phyloP scores from a whole-genome alignment of 495 filamentous ascomycete genomes.

The Penicillium taxi region DNA sequence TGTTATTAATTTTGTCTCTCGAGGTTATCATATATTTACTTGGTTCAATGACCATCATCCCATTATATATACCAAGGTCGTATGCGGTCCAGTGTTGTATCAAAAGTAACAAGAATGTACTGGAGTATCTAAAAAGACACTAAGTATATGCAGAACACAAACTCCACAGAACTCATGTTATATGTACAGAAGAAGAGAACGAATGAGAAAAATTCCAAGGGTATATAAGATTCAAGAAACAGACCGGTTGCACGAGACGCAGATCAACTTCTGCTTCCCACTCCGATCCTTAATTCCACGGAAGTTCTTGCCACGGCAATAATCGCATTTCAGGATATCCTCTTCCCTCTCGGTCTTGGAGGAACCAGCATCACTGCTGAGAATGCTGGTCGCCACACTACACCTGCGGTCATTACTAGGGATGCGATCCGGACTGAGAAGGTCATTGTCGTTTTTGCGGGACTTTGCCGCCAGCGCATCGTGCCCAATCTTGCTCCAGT shows the following conservation, averaged over 20 bases:
- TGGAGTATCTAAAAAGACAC: too few relatives aligned
- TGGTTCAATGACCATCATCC: too few relatives aligned
- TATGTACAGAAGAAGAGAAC: too few relatives aligned
- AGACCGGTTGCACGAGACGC: slow-evolving; percentile 39
- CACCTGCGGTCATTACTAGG: slow-evolving; percentile 22
- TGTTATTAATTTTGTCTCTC: too few relatives aligned
- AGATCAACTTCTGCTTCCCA: slow-evolving; percentile 45
- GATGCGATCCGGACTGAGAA: slow-evolving; percentile 22
- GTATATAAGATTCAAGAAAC: too few relatives aligned
- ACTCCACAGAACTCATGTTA: too few relatives aligned
- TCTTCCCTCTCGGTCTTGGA: slow-evolving; percentile 27
- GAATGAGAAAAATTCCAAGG: too few relatives aligned
- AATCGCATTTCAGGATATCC: slow-evolving; percentile 41
- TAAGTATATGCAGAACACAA: too few relatives aligned
- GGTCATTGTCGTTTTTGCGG: slow-evolving; percentile 18
- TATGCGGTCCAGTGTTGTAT: too few relatives aligned
- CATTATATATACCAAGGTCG: too few relatives aligned
- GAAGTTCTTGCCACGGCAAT: slow-evolving; percentile 46
- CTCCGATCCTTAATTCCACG: slow-evolving; percentile 39
- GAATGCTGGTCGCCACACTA: slow-evolving; percentile 27
- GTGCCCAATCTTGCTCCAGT: slow-evolving; percentile 44
- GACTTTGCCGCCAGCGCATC: slow-evolving; percentile 34
- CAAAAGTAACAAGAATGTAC: too few relatives aligned
- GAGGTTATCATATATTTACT: too few relatives aligned
- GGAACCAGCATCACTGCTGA: slow-evolving; percentile 42